Evolutionary conservation across 768 basidiomycete species (phyloP).

Genomic region (Lactarius deliciosus): DNA sequence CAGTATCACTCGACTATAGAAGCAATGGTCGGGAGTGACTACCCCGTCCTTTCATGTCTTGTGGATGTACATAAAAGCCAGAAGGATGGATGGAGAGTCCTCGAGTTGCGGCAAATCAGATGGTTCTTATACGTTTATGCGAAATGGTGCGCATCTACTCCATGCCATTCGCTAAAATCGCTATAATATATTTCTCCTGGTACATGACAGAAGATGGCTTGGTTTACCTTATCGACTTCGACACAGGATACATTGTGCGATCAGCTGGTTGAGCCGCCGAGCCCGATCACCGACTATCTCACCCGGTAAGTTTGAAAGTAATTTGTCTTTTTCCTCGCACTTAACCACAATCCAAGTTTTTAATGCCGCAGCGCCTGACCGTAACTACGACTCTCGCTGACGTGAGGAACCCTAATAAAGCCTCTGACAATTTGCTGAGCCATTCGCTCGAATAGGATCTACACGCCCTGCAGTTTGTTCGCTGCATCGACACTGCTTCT

Average conservation of each 20-base stretch:
- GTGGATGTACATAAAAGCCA: slow-evolving; percentile 65
- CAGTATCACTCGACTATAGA: slow-evolving; percentile 73
- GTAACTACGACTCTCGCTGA: slow-evolving; percentile 78
- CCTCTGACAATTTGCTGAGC: slow-evolving; percentile 82
- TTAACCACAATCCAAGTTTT: slow-evolving; percentile 52
- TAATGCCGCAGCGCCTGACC: slow-evolving; percentile 68
- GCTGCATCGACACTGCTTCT: slow-evolving; percentile 86
- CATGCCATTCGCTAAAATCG: background rate
- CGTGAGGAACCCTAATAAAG: slow-evolving; percentile 67
- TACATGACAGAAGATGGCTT: too few relatives aligned
- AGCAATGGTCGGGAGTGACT: slow-evolving; percentile 86
- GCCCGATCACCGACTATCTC: slow-evolving; percentile 87
- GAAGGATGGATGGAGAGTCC: slow-evolving; percentile 84
- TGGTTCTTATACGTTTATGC: slow-evolving; percentile 59
- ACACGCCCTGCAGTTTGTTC: slow-evolving; percentile 75
- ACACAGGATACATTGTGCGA: slow-evolving; percentile 69
- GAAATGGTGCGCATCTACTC: slow-evolving; percentile 72
- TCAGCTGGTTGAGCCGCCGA: slow-evolving; percentile 82
- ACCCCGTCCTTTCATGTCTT: too few relatives aligned
- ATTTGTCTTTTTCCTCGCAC: background rate
- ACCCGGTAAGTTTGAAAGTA: slow-evolving; percentile 57
- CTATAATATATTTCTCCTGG: background rate
- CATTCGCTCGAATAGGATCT: slow-evolving; percentile 96
- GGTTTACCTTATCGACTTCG: slow-evolving; percentile 47
- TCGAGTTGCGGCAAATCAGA: slow-evolving; percentile 38